Evolutionary conservation across 306 rosid species (phyloP), one percentile per base, ranked within the genome.

Genomic region (Vigna angularis): DNA sequence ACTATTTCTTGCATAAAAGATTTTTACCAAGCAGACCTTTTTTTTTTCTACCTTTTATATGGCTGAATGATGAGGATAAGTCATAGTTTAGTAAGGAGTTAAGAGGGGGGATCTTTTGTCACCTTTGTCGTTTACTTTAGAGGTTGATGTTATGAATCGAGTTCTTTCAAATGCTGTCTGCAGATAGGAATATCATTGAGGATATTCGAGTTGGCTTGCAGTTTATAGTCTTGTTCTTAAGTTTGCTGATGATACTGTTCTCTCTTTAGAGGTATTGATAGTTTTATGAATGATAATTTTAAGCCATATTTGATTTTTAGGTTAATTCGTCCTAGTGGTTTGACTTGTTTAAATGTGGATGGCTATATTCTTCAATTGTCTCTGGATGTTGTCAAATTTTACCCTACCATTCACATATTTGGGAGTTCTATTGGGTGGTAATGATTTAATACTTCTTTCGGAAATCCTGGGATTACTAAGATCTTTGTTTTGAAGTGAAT

Each of bases 381-480:
- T 75, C 48, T 62, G 62, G 57, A 22, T 59, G 68, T 24, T 56
- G 44, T 40, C 30, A 38, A 20, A 38, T 38, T 18, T 72, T 38
- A 28, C n/a, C 24, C 14, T 18, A 17, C 15, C 75, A 59, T 42
- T 66, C 47, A 24, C 74, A 53, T 40, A 51, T 65, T 18, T 22
- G 40, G 44, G 45, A 20, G 1, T 76, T 52, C 32, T 14, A 65
- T 53, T 64, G 66, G 45, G 56, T 65, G 20, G 30, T 51, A 51
- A 20, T 22, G 65, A 12, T 66, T 38, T 16, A 26, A 55, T 36
- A 22, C 28, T 51, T n/a, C 20, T 59, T 75, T 75, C 13, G 8
- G 26, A 65, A 65, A 65, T 51, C 73, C 44, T 53, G 56, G 68
- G 72, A 36, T 64, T 73, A 59, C 45, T 61, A 24, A 40, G 45